Evolutionary conservation across 257 asterid genomes (phyloP).

Genomic region (Solanum okadae): DNA sequence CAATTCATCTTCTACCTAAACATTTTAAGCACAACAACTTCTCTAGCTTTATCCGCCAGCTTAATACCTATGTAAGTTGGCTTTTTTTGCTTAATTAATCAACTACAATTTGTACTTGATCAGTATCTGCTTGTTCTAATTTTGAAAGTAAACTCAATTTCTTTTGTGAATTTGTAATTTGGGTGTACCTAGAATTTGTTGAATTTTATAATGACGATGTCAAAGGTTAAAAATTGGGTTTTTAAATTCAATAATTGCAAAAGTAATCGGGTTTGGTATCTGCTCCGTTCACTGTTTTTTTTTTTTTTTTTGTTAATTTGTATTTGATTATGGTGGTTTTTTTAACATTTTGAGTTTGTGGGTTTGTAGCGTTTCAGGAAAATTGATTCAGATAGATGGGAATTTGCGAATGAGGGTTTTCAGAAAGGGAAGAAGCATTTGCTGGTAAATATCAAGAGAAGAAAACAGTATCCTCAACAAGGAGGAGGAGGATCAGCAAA

Average conservation of each 20-base stretch:
- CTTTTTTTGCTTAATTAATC: too few relatives aligned
- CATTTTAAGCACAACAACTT: slow-evolving; percentile 88
- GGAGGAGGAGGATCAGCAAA: not conserved
- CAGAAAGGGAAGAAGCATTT: slow-evolving; percentile 67
- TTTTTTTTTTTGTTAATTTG: not conserved
- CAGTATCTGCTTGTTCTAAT: not conserved
- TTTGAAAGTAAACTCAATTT: not conserved
- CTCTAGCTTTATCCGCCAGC: slow-evolving; percentile 93
- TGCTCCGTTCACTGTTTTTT: not conserved
- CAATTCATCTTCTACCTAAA: slow-evolving; percentile 65
- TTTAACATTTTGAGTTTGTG: not conserved
- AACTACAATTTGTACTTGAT: too few relatives aligned
- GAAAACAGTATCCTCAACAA: slow-evolving; percentile 40
- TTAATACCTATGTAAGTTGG: slow-evolving; percentile 72
- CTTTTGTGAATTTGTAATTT: not conserved
- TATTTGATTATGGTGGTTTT: not conserved
- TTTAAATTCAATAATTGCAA: too few relatives aligned
- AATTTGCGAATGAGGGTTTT: slow-evolving; percentile 69
- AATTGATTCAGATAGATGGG: slow-evolving; percentile 84
- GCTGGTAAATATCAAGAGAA: slow-evolving; percentile 66
- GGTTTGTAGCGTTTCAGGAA: slow-evolving; percentile 65
- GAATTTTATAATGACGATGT: too few relatives aligned
- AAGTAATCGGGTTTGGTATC: too few relatives aligned
- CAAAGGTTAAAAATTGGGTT: too few relatives aligned
- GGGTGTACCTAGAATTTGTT: not conserved